These are phyloP conservation scores for Penicillium coffeae DNA, from an alignment of 495 filamentous ascomycete genomes.

Conservation along the genomic window DNA sequence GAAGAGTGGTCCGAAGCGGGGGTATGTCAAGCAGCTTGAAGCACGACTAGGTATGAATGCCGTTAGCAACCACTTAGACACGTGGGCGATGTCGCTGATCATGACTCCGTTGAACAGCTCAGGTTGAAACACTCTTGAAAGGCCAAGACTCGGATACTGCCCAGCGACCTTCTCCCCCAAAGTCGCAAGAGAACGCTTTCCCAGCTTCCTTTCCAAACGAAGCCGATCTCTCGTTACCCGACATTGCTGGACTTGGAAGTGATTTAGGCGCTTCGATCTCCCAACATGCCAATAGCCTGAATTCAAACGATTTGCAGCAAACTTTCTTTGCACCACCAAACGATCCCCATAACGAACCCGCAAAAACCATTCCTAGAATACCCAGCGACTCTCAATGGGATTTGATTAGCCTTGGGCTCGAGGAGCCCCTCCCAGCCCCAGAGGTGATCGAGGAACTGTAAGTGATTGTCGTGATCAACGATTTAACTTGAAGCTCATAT, in stretches of 20 bases:
- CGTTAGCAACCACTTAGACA: neutral
- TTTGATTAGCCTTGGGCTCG: conserved; percentile 88
- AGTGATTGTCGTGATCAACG: conserved; percentile 16
- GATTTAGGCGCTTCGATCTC: conserved; percentile 19
- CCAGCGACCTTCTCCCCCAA: conserved; percentile 16
- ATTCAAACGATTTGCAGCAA: conserved; percentile 20
- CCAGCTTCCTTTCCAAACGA: conserved; percentile 22
- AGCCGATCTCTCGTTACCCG: conserved; percentile 19
- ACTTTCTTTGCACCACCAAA: conserved; percentile 15
- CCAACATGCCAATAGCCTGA: conserved; percentile 22
- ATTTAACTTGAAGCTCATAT: neutral
- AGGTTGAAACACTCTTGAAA: conserved; percentile 91
- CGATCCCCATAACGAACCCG: conserved; percentile 26
- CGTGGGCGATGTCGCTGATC: conserved; percentile 19
- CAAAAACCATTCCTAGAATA: neutral
- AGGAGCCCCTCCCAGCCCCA: conserved; percentile 83
- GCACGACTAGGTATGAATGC: conserved; percentile 73
- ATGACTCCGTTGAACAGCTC: conserved; percentile 52
- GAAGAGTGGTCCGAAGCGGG: conserved; percentile 97
- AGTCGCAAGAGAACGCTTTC: conserved; percentile 22
- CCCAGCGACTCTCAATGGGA: conserved; percentile 64
- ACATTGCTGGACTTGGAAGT: conserved; percentile 22
- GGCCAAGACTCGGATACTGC: conserved; percentile 41
- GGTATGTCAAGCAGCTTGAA: conserved; percentile 96
- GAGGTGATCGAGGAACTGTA: conserved; percentile 91